Base-by-base conservation (phyloP, 2,329 filamentous ascomycete genomes). In the Sclerotinia trifoliorum region DNA sequence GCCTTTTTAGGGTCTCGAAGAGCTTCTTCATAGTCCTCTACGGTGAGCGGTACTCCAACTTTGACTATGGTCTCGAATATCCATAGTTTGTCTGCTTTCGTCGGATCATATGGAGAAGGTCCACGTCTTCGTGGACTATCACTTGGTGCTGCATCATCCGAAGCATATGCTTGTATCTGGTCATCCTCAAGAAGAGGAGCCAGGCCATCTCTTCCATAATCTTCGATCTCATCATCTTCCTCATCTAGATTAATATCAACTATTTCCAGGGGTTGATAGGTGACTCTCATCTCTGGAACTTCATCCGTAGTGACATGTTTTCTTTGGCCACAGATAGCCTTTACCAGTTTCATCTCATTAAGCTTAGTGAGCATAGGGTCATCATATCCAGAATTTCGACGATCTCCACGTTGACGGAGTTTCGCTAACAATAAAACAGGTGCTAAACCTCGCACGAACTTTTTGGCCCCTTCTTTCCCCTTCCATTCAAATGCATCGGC, bases 401-500 rank as follows among this genome's bases (percentile, higher is more conserved):
- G 66, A 77, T 79, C 71, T 72, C 82, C 78, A 74, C 77, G 72
- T 72, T 71, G 75, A 74, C 74, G 83, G 71, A 88, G 82, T 70
- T 85, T 88, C 70, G 85, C 86, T 19, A 88, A 83, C 3, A 98
- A 81, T 1, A 98, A 80, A 10, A 90, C 88, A 15, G 93, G 91
- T 0, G 93, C 90, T 15, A 98, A 81, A 39, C 91, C 90, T 19
- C 90, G 86, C 39, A 97, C 88, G 70, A 97, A 91, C 75, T 97
- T 96, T 75, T 90, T 86, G 21, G 94, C 93, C 0, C 94, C 94
- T 63, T 85, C 84, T 39, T 88, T 85, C 73, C 88, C 90, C 5
- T 85, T 87, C 95, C 95, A 99, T 69, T 94, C 93, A 72, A 99
- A 96, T 0, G 89, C 90, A 71, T 96, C 89, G 0, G 85, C 84